A percentile compares a stretch with the other conserved stretches of the same genome.
Conservation (phyloP, 768 basidiomycete species). For the Tremella yokohamensis region DNA sequence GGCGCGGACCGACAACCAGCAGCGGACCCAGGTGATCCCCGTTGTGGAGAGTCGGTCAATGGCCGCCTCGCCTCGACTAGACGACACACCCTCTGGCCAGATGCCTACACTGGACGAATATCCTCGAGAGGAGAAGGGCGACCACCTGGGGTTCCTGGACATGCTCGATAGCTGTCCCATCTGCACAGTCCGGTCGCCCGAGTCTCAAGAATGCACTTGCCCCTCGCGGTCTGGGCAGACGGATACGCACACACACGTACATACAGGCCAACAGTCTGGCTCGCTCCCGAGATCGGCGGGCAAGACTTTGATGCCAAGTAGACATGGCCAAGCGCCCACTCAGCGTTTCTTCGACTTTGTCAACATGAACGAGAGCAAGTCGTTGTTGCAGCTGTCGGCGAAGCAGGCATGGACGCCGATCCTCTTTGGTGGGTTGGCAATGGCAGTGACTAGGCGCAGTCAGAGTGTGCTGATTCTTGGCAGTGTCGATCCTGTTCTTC, state of each 20-base stretch:
- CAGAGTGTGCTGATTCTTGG: not conserved
- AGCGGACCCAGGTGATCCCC: too few relatives aligned
- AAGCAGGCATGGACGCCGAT: constrained; percentile 43
- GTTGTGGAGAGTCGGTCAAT: too few relatives aligned
- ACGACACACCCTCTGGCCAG: not conserved
- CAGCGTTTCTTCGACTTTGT: constrained; percentile 48
- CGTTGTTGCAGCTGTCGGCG: constrained; percentile 33
- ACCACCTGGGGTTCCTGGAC: constrained; percentile 18
- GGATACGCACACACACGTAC: too few relatives aligned
- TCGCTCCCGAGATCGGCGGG: too few relatives aligned
- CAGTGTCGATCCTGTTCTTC: constrained; percentile 46
- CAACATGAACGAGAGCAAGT: constrained; percentile 35
- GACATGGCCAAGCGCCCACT: constrained; percentile 19
- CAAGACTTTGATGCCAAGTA: not conserved
- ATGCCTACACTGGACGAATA: not conserved
- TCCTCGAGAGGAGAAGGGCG: not conserved
- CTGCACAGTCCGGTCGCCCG: too few relatives aligned
- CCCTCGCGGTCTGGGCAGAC: too few relatives aligned
- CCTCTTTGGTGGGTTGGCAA: constrained; percentile 33
- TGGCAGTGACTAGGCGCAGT: not conserved
- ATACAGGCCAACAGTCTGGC: too few relatives aligned
- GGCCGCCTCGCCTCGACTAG: too few relatives aligned
- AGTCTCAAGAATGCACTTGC: too few relatives aligned
- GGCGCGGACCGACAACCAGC: too few relatives aligned
- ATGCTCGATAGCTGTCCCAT: constrained; percentile 17